phyloP scores from a whole-genome alignment of 2,329 filamentous ascomycete genomes.

The Paramyrothecium roridum region DNA sequence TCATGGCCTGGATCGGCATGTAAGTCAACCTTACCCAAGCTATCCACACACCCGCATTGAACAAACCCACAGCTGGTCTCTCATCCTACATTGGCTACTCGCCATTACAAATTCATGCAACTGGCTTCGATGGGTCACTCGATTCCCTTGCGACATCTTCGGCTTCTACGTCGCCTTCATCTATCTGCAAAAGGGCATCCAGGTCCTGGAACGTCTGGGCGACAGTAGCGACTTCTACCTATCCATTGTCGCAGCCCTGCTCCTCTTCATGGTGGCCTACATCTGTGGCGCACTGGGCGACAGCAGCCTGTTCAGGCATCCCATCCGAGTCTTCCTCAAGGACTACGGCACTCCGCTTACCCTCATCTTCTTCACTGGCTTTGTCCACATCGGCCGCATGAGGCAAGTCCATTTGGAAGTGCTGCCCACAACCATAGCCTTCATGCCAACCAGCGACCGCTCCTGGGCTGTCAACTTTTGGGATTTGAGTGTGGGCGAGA shows the following conservation, averaged over 20 bases:
- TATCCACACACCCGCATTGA: constrained; percentile 1
- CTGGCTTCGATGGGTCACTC: constrained; percentile 81
- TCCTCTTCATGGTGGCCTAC: constrained; percentile 77
- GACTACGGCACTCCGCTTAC: constrained; percentile 86
- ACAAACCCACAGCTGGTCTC: constrained; percentile 60
- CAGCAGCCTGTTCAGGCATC: constrained; percentile 70
- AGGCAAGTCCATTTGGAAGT: constrained; percentile 63
- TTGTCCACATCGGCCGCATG: constrained; percentile 85
- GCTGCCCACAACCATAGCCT: constrained; percentile 73
- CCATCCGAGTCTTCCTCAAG: constrained; percentile 77
- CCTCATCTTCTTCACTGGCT: constrained; percentile 85
- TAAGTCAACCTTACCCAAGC: constrained; percentile 31
- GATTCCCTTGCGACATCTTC: constrained; percentile 91
- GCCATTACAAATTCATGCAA: constrained; percentile 86
- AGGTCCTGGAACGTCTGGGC: constrained; percentile 77
- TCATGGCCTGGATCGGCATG: constrained; percentile 90
- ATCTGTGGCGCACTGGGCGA: constrained; percentile 68
- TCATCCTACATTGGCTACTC: constrained; percentile 80
- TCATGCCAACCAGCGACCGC: constrained; percentile 71
- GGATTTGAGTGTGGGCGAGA: constrained; percentile 67
- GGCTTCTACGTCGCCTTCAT: constrained; percentile 92
- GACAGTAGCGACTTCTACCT: constrained; percentile 68
- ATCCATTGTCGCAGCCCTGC: constrained; percentile 70
- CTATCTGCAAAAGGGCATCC: constrained; percentile 87
- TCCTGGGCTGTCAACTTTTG: constrained; percentile 80